Conservation (phyloP, 768 basidiomycete genomes). For the Trametes villosa region DNA sequence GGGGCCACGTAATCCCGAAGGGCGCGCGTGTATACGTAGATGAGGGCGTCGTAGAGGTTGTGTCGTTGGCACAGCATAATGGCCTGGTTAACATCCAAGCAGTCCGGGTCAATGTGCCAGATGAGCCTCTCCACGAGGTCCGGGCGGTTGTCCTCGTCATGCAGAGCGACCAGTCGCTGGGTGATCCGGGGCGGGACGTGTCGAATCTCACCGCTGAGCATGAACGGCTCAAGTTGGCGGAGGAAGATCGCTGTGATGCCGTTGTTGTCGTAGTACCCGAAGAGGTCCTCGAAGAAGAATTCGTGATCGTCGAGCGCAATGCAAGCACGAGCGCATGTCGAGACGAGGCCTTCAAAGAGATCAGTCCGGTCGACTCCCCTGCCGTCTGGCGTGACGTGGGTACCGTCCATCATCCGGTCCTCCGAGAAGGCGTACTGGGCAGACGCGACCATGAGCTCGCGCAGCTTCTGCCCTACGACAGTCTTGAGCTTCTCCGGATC, state of each 20-base stretch:
- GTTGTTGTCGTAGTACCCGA: conserved; percentile 82
- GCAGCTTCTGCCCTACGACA: conserved; percentile 75
- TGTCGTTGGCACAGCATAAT: conserved; percentile 84
- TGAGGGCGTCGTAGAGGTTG: conserved; percentile 88
- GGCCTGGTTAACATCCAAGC: conserved; percentile 92
- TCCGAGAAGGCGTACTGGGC: conserved; percentile 91
- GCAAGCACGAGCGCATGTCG: conserved; percentile 76
- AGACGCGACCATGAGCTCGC: conserved; percentile 86
- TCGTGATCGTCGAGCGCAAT: conserved; percentile 80
- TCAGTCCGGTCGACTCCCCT: conserved; percentile 91
- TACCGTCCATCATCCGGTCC: conserved; percentile 89
- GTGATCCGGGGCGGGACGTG: conserved; percentile 86
- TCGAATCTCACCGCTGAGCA: conserved; percentile 73
- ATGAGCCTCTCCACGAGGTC: conserved; percentile 87
- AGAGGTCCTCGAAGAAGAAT: conserved; percentile 92
- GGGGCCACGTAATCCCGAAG: conserved; percentile 89
- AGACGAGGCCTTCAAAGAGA: conserved; percentile 87
- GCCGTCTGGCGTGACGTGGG: conserved; percentile 79
- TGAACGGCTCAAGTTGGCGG: conserved; percentile 76
- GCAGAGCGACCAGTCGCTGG: conserved; percentile 78
- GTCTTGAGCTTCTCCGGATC: conserved; percentile 57
- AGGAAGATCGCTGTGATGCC: conserved; percentile 89
- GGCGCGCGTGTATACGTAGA: conserved; percentile 91
- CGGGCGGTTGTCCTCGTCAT: conserved; percentile 70
- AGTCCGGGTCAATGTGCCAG: conserved; percentile 93